Percentiles rank a stretch among this genome's conserved stretches.
These are phyloP conservation scores for Dendrocalamus sinicus DNA, from an alignment of 176 grass and related monocot genomes.

Conservation along the genomic window DNA sequence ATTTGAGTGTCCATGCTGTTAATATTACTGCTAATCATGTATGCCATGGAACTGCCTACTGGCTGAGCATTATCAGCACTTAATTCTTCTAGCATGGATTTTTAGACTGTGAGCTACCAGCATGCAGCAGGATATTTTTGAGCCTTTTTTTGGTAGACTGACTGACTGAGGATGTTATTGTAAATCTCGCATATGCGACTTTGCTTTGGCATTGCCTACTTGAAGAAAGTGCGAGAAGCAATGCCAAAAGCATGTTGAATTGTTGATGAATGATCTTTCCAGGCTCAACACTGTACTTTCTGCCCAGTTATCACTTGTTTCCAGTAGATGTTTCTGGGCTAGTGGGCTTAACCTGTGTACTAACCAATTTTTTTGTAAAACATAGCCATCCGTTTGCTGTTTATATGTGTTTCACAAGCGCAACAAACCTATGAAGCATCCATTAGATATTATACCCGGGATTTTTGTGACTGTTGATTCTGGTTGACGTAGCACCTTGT, in stretches of 20 bases:
- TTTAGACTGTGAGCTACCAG: not conserved
- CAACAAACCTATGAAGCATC: not conserved
- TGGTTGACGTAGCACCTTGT: not conserved
- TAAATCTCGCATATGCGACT: not conserved
- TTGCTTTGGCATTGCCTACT: conserved; percentile 31
- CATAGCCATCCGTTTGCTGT: not conserved
- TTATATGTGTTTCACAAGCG: not conserved
- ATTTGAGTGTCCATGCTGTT: not conserved
- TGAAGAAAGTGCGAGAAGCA: not conserved
- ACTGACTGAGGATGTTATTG: not conserved
- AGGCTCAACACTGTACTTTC: not conserved
- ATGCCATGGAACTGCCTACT: not conserved
- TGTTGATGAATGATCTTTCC: not conserved
- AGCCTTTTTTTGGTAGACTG: not conserved
- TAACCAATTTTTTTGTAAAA: not conserved
- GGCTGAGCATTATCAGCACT: not conserved
- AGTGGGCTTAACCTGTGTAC: not conserved
- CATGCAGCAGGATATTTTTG: not conserved
- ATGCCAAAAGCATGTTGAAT: not conserved
- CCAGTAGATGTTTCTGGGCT: not conserved
- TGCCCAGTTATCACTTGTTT: not conserved
- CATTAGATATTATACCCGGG: not conserved
- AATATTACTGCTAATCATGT: not conserved
- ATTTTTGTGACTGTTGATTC: not conserved
- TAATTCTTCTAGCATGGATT: not conserved